phyloP scores from a whole-genome alignment of 2,329 filamentous ascomycete genomes.

The Periglandula ipomoeae region DNA sequence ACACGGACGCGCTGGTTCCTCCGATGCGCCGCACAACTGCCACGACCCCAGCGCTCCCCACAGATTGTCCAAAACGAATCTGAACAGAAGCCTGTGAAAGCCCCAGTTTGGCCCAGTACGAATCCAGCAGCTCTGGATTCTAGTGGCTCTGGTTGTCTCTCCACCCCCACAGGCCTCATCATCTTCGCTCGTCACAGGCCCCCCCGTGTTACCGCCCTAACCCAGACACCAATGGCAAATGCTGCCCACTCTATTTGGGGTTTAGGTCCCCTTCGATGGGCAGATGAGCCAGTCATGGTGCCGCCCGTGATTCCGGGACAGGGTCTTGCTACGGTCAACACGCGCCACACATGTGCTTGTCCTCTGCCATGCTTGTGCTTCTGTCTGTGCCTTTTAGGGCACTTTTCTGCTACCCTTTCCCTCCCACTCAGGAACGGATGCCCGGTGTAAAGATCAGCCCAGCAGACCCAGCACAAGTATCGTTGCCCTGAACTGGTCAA shows the following conservation, averaged over 20 bases:
- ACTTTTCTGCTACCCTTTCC: not conserved
- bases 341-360: not conserved
- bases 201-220: no score
- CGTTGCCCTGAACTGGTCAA: not conserved
- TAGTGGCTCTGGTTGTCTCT: not conserved
- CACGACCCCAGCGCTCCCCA: not conserved
- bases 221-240: no score
- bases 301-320: not conserved
- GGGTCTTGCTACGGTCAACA: not conserved
- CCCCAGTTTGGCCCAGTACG: not conserved
- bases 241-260: no score
- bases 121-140: not conserved
- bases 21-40: slow-evolving; percentile 2
- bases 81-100: not conserved
- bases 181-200: no score
- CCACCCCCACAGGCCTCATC: no score
- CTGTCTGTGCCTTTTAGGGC: not conserved
- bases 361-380: not conserved
- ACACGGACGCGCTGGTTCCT: slow-evolving; percentile 4
- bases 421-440: not conserved
- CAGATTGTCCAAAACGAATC: not conserved
- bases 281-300: not conserved
- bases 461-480: not conserved
- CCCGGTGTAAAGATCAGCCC: not conserved
- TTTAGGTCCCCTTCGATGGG: not conserved